phyloP scores from a whole-genome alignment of 2,329 filamentous ascomycete genomes.

The Drechslerella dactyloides region DNA sequence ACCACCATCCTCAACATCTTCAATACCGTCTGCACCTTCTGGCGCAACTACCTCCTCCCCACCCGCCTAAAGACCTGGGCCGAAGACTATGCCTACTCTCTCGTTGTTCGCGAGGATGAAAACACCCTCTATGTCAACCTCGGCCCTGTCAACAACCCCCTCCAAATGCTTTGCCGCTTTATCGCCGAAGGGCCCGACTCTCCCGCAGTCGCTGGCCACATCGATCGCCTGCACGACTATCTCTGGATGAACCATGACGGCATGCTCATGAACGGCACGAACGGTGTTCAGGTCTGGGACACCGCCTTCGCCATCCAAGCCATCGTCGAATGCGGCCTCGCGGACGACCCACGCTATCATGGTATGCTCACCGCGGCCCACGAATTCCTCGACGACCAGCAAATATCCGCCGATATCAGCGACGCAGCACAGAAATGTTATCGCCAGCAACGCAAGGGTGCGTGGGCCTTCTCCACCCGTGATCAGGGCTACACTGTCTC shows the following conservation, averaged over 20 bases:
- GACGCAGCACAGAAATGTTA: constrained; percentile 80
- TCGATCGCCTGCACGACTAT: constrained; percentile 82
- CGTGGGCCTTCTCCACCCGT: constrained; percentile 93
- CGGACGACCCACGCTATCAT: constrained; percentile 76
- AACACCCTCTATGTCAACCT: constrained; percentile 88
- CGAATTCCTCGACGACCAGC: constrained; percentile 85
- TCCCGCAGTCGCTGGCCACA: constrained; percentile 73
- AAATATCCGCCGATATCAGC: constrained; percentile 79
- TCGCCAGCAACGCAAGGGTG: constrained; percentile 87
- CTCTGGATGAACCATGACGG: constrained; percentile 92
- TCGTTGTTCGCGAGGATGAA: constrained; percentile 88
- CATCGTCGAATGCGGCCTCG: constrained; percentile 77
- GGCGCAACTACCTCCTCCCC: constrained; percentile 76
- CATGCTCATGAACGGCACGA: constrained; percentile 94
- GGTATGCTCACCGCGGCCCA: constrained; percentile 84
- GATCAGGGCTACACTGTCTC: constrained; percentile 94
- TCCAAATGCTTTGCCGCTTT: constrained; percentile 89
- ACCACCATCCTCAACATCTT: constrained; percentile 77
- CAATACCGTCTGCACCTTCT: constrained; percentile 81
- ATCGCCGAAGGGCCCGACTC: constrained; percentile 80
- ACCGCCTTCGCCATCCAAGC: constrained; percentile 89
- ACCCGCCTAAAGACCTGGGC: constrained; percentile 71
- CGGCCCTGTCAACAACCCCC: constrained; percentile 84
- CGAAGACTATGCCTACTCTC: constrained; percentile 79
- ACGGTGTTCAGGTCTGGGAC: constrained; percentile 98